Base-by-base conservation (phyloP, 139 green algal species). In the Chlorella vulgaris region DNA sequence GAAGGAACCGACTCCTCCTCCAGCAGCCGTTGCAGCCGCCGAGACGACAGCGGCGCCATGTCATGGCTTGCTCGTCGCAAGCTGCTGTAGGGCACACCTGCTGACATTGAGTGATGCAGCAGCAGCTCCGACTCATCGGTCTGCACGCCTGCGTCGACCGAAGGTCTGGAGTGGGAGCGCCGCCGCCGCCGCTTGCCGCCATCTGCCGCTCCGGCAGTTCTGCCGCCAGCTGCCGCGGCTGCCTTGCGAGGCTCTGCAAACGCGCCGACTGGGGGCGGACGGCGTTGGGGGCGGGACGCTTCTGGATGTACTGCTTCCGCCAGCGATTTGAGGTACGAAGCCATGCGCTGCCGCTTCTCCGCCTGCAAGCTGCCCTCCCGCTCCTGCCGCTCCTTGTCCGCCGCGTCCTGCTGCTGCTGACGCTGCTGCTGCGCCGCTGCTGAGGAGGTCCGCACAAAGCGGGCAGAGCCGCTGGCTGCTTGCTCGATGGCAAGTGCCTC, bases 311-410 rank as follows among this genome's bases (percentile, higher is more conserved):
- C 62, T 28, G 39, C 55, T 6, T 35, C 63, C 18, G 66, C 66
- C 35, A 82, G 31, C 7, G 31, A 69, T 13, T 42, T 31, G 24
- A 84, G 71, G 35, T 78, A 80, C 4, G 80, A 35, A 5, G 69
- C 80, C 80, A 84, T 70, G 24, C 80, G 61, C 71, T 73, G 80
- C 71, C 68, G 70, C 61, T 80, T 80, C 2, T 67, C 35, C 61
- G 35, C 35, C 61, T 84, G 80, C 39, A 33, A 7, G 6, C 19
- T 35, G 51, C 22, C 18, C 18, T 62, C 35, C 8, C 1, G 29
- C 33, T 78, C 31, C 28, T 38, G 71, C 50, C 71, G 51, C 31
- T 58, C 47, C 47, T 58, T 15, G 10, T 10, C 13, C 10, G 47
- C 15, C 47, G 47, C 47, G 15, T 10, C 13, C 29, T 6, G 31